Evolutionary conservation across 257 asterid genomes (phyloP), one percentile per base, ranked within the genome.

Genomic region (Handroanthus guayacan): DNA sequence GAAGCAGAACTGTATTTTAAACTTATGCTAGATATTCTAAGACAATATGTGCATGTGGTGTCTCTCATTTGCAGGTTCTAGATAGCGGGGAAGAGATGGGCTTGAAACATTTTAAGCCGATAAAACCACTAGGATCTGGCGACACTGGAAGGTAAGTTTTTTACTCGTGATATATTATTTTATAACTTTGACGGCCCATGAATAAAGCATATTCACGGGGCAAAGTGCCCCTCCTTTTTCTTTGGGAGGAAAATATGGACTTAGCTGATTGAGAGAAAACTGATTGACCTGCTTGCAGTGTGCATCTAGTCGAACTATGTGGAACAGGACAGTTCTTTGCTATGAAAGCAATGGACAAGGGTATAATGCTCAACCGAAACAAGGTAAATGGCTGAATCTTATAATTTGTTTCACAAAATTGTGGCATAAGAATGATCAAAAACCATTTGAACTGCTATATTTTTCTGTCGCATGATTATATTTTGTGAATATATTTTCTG

Each of bases 291-390:
- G 38, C 62, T 78, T 87, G 92, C 92, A 92, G 98, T 74, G 99
- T 95, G 75, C 97, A 95, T 84, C 82, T 95, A 31, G 99, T 95
- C 65, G 98, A 95, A 84, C 94, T 95, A 65, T 80, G 85, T 54
- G 99, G 92, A 71, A 88, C 98, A 14, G 97, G 87, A 43, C 91
- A 93, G 41, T 73, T 13, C 52, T 95, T 90, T 81, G 98, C 99
- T 55, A 93, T 95, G 99, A 95, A 95, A 84, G 97, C 99, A 51
- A 95, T 95, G 99, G 99, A 95, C 82, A 95, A 95, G 87, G 82
- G 88, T 63, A 71, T 93, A 78, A 95, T 95, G 98, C 97, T 95
- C 63, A 91, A 87, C 41, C 80, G 98, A 60, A 95, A 95, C 91
- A 95, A 95, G 99, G 99, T 89, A 82, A 10, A 43, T 44, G 17